These are phyloP conservation scores for Microsporum ferrugineum DNA, from an alignment of 2,329 filamentous ascomycete species.

Conservation along the genomic window DNA sequence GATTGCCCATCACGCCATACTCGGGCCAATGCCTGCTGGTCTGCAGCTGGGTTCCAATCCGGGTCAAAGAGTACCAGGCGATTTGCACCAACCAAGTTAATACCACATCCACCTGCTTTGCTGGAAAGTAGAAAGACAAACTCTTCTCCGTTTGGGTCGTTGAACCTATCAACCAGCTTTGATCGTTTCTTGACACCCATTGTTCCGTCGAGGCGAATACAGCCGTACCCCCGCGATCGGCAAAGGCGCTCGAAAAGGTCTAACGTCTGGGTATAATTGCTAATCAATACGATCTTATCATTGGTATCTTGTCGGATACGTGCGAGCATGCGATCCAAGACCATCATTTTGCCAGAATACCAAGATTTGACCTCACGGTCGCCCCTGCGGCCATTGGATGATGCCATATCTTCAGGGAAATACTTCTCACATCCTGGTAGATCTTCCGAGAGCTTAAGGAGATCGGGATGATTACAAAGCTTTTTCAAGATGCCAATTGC, in stretches of 20 bases:
- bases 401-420: conserved; percentile 78
- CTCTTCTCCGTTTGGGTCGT: conserved; percentile 77
- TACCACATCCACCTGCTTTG: conserved; percentile 91
- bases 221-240: conserved; percentile 71
- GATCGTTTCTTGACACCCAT: conserved; percentile 98
- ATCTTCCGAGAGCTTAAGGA: conserved; percentile 71
- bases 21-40: conserved; percentile 91
- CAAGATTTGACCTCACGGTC: conserved; percentile 87
- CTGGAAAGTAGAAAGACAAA: conserved; percentile 94
- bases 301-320: conserved; percentile 92
- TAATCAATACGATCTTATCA: conserved; percentile 98
- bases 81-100: conserved; percentile 91
- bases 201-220: conserved; percentile 79
- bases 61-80: conserved; percentile 92
- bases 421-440: conserved; percentile 73
- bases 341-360: conserved; percentile 98
- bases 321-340: conserved; percentile 94
- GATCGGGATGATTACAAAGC: conserved; percentile 92
- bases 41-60: conserved; percentile 94
- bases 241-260: conserved; percentile 91
- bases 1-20: conserved; percentile 99
- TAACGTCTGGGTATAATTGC: conserved; percentile 93
- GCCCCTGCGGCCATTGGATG: conserved; percentile 73
- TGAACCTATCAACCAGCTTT: conserved; percentile 96
- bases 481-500: conserved; percentile 96